phyloP scores from a whole-genome alignment of 1,139 yeast genomes.

The Sugiyamaella novakii region DNA sequence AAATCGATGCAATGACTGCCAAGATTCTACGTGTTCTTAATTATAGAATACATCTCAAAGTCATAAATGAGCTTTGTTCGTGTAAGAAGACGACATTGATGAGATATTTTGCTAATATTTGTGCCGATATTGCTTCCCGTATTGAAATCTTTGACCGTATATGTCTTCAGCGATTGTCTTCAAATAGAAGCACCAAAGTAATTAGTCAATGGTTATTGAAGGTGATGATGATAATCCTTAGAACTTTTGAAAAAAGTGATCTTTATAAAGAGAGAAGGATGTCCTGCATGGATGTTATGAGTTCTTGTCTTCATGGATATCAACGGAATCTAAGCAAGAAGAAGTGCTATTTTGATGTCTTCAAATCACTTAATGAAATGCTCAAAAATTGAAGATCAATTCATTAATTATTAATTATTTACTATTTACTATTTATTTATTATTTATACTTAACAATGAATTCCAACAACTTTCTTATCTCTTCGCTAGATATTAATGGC shows the following conservation, averaged over 20 bases:
- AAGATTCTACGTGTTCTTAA: constrained; percentile 5
- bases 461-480: no score
- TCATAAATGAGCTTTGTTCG: constrained; percentile 9
- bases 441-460: no score
- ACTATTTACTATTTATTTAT: background rate
- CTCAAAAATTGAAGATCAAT: background rate
- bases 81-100: background rate
- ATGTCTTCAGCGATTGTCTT: constrained; percentile 7
- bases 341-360: background rate
- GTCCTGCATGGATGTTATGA: constrained; percentile 3
- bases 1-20: background rate
- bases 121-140: constrained; percentile 10
- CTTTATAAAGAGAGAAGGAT: constrained; percentile 3
- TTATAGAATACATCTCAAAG: constrained; percentile 3
- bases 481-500: no score
- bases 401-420: no score
- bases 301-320: constrained; percentile 8
- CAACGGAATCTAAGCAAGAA: constrained; percentile 1
- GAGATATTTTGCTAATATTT: constrained; percentile 6
- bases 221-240: background rate
- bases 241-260: background rate
- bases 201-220: constrained; percentile 4
- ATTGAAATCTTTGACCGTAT: constrained; percentile 4
- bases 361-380: constrained; percentile 7
- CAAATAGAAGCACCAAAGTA: background rate